phyloP scores from a whole-genome alignment of 441 rosid genomes.

The Populus trichocarpa region DNA sequence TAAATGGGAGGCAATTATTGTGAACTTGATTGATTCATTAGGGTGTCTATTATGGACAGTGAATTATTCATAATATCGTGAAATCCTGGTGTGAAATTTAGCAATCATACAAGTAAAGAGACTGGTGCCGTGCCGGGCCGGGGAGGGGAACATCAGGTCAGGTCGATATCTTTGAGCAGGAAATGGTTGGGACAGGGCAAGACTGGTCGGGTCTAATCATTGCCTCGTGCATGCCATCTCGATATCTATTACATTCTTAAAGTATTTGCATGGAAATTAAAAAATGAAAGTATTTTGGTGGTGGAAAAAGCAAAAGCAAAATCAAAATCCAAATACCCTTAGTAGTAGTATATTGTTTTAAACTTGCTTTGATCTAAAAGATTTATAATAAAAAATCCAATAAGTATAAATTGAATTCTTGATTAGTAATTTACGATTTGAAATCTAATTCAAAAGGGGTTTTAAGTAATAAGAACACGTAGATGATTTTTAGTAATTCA shows the following conservation, averaged over 20 bases:
- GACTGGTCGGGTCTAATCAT: conserved; percentile 31
- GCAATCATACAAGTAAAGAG: neutral
- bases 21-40: neutral
- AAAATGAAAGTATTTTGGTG: too few relatives aligned
- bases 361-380: too few relatives aligned
- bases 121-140: neutral
- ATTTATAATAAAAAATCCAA: too few relatives aligned
- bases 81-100: neutral
- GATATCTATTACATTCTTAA: neutral
- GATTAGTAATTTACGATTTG: too few relatives aligned
- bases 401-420: too few relatives aligned
- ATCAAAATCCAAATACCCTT: too few relatives aligned
- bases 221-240: conserved; percentile 39
- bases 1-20: neutral
- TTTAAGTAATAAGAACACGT: too few relatives aligned
- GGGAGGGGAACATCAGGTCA: neutral
- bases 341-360: too few relatives aligned
- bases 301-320: neutral
- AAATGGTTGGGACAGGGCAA: conserved; percentile 11
- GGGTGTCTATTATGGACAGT: too few relatives aligned
- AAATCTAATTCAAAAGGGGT: too few relatives aligned
- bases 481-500: too few relatives aligned
- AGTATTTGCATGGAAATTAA: neutral
- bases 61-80: neutral
- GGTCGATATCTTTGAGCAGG: neutral